Evolutionary conservation across 495 filamentous ascomycete species (phyloP).

Genomic region (Cladorrhinum samala): DNA sequence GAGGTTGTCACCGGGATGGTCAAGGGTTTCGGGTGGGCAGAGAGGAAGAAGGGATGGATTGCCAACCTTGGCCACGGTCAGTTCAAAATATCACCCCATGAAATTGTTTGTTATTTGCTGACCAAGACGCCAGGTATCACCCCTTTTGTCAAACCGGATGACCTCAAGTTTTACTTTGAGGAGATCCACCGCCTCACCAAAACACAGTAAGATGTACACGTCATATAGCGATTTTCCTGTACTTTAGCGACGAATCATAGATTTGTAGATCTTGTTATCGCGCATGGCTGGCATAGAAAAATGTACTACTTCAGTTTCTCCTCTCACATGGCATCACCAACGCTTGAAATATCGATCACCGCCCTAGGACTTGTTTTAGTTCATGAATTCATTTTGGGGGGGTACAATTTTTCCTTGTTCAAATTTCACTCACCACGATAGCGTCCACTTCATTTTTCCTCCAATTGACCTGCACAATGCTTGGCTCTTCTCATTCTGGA

Average conservation of each 20-base stretch:
- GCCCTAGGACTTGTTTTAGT: slow-evolving; percentile 20
- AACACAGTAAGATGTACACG: background rate
- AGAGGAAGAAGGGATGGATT: slow-evolving; percentile 59
- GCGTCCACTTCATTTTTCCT: slow-evolving; percentile 29
- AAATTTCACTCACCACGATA: slow-evolving; percentile 43
- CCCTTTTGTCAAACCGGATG: slow-evolving; percentile 85
- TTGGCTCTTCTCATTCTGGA: slow-evolving; percentile 35
- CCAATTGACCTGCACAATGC: slow-evolving; percentile 39
- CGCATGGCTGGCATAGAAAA: background rate
- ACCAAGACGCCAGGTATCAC: slow-evolving; percentile 60
- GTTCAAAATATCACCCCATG: no score
- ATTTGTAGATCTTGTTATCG: background rate
- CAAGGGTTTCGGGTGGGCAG: slow-evolving; percentile 62
- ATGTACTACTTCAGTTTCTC: background rate
- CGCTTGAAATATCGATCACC: slow-evolving; percentile 13
- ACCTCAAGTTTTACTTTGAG: slow-evolving; percentile 87
- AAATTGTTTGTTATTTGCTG: slow-evolving; percentile 10
- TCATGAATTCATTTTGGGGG: no score
- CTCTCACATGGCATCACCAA: slow-evolving; percentile 12
- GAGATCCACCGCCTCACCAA: slow-evolving; percentile 72
- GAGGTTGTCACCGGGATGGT: slow-evolving; percentile 77
- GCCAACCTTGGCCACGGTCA: slow-evolving; percentile 86
- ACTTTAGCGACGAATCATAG: background rate
- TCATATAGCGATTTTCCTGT: background rate
- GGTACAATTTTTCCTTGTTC: no score